These are phyloP conservation scores for grape (Vitis vinifera) DNA, from an alignment of 164 flowering plant species.

Conservation along the genomic window ASM3070453v1 NC_081821.1:5124001-5124500, in stretches of 20 bases:
- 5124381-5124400: no score
- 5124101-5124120: slow-evolving; percentile 71
- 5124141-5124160: slow-evolving; percentile 23
- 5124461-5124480: no score
- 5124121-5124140: slow-evolving; percentile 65
- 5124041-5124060: neutral
- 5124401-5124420: no score
- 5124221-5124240: no score
- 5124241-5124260: neutral
- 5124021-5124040: neutral
- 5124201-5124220: slow-evolving; percentile 1
- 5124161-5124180: slow-evolving; percentile 95
- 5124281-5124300: neutral
- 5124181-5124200: slow-evolving; percentile 71
- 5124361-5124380: no score
- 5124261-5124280: neutral
- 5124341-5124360: no score
- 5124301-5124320: slow-evolving; percentile 3
- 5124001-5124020: no score
- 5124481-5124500: no score
- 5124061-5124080: neutral
- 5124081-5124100: slow-evolving; percentile 4
- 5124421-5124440: no score
- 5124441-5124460: no score
- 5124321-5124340: neutral